Conservation (phyloP, 768 basidiomycete genomes). For the Terana coerulea region DNA sequence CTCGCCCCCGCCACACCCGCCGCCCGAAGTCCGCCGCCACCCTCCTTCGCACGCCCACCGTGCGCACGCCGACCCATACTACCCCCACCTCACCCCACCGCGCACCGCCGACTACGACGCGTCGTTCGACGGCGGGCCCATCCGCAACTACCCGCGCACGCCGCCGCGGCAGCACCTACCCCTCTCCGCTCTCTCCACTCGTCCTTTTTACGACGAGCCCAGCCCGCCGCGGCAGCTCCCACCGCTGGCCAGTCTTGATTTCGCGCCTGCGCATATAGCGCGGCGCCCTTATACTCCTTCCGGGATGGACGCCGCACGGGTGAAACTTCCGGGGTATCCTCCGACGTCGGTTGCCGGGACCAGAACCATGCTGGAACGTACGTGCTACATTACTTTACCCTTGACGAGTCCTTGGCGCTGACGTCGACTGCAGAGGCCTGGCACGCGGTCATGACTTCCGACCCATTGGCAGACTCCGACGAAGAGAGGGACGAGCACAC, state of each 20-base stretch:
- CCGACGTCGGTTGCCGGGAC: conserved; percentile 10
- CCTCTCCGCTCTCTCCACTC: conserved; percentile 3
- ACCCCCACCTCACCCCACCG: background rate
- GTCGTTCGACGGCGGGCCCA: conserved; percentile 16
- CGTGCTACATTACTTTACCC: conserved; percentile 20
- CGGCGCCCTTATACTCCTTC: conserved; percentile 4
- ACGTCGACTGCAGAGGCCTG: conserved; percentile 56
- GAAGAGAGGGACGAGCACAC: conserved; percentile 66
- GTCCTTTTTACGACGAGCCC: background rate
- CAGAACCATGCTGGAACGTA: conserved; percentile 61
- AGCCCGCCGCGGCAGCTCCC: conserved; percentile 1
- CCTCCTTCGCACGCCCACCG: background rate
- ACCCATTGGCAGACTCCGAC: conserved; percentile 75
- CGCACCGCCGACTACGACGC: background rate
- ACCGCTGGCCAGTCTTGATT: background rate
- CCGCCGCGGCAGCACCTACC: conserved; percentile 10
- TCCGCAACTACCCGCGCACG: conserved; percentile 17
- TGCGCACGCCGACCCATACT: background rate
- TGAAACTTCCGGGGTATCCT: background rate
- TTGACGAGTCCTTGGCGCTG: background rate
- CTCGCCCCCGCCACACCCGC: background rate
- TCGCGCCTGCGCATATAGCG: background rate
- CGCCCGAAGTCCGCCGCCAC: background rate
- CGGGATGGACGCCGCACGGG: background rate
- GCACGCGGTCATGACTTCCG: conserved; percentile 60